Evolutionary conservation across 73 alveolate species (phyloP).

Genomic region (Durusdinium trenchii): DNA sequence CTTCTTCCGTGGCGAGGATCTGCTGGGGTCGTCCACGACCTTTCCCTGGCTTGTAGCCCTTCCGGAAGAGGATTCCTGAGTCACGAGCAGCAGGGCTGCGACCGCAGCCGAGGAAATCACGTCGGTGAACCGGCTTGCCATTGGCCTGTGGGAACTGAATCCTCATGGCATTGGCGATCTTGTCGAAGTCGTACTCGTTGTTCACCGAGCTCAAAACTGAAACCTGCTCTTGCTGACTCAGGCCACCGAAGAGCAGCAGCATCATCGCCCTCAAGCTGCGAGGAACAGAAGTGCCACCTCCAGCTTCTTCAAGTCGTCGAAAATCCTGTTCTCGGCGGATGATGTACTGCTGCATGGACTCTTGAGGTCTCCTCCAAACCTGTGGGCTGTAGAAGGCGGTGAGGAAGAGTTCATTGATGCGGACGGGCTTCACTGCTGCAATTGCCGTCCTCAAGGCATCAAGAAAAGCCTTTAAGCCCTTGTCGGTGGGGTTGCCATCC

Average conservation of each 20-base stretch:
- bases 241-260: not conserved
- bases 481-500: not conserved
- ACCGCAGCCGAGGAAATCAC: not conserved
- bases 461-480: not conserved
- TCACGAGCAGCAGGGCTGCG: not conserved
- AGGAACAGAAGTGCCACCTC: not conserved
- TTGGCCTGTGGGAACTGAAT: too few species aligned
- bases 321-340: not conserved
- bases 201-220: not conserved
- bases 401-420: slow-evolving; percentile 6
- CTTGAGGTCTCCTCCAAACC: not conserved
- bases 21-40: too few species aligned
- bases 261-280: not conserved
- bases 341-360: not conserved
- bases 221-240: not conserved
- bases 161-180: too few species aligned
- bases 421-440: not conserved
- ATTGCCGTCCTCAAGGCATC: not conserved
- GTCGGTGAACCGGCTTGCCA: too few species aligned
- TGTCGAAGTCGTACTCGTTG: slow-evolving; percentile 17
- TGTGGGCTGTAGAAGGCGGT: not conserved
- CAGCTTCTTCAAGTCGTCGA: not conserved
- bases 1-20: too few species aligned
- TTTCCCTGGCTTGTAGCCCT: too few species aligned
- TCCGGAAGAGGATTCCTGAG: too few species aligned